Base-by-base conservation (phyloP, 495 filamentous ascomycete genomes). In the Neurospora sp. region DNA sequence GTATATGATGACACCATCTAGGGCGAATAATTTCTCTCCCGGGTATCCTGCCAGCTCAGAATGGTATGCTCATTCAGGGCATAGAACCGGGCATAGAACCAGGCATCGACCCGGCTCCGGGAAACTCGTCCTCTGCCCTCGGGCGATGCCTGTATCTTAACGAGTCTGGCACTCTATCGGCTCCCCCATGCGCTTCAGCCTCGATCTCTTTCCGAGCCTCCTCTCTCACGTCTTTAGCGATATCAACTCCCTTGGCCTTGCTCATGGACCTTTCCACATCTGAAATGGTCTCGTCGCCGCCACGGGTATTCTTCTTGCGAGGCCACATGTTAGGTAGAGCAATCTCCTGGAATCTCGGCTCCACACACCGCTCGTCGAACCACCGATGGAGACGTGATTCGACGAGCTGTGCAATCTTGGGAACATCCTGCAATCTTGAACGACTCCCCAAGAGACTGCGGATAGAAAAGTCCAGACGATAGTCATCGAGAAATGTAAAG, bases 291-390 rank as follows among this genome's bases (percentile, higher is more conserved):
- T 85, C 86, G 10, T 88, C 88, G 6, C 86, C 87, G 44, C 89
- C 93, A 18, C 93, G 83, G 18, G 93, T 93, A 76, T 92, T 94
- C 82, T 87, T 87, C 82, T 92, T 98, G 69, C 96, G 84, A 9
- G 96, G 96, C 96, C 96, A 99, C 71, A 99, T 83, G 79, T 93
- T 96, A 8, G 96, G 96, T 37, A 99, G 83, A 9, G 92, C 93
- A 44, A 99, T 95, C 71, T 98, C 93, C 78, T 99, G 96, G 74
- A 99, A 97, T 35, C 94, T 87, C 10, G 96, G 96, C 82, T 98
- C 96, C 3, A 99, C 96, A 71, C 92, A 93, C 40, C 96, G 89
- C 78, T 98, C 96, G 79, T 99, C 96, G 76, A 99, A 97, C 96
- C 96, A 99, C 37, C 91, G 89, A 79, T 98, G 96, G 8, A 99